Evolutionary conservation across 1,139 yeast species (phyloP).

Genomic region (Lipomyces yarrowii): DNA sequence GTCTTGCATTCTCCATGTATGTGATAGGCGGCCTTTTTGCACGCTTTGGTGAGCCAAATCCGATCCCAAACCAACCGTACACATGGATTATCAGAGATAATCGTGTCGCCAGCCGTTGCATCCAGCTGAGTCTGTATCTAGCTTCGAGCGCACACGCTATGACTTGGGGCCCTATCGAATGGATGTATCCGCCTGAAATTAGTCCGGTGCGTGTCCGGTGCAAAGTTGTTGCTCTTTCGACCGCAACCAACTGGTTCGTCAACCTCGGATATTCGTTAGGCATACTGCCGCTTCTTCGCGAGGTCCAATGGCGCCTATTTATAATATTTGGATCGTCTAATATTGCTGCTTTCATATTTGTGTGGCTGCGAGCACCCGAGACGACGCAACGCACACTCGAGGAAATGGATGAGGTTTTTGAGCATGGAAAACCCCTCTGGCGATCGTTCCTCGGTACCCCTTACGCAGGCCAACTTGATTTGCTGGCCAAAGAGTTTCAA

Average conservation of each 20-base stretch:
- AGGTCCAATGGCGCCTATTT: constrained; percentile 15
- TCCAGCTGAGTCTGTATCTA: constrained; percentile 7
- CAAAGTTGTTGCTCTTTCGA: constrained; percentile 85
- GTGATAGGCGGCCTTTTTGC: constrained; percentile 51
- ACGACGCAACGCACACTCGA: constrained; percentile 63
- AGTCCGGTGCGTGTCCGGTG: constrained; percentile 82
- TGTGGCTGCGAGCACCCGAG: constrained; percentile 58
- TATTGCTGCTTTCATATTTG: constrained; percentile 36
- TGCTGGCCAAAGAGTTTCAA: constrained; percentile 24
- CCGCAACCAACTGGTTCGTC: constrained; percentile 79
- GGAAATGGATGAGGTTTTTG: constrained; percentile 52
- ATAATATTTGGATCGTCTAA: constrained; percentile 28
- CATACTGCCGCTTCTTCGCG: constrained; percentile 11
- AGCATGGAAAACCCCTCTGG: constrained; percentile 49
- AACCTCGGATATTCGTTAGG: neutral
- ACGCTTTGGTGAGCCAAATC: constrained; percentile 49
- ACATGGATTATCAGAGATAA: constrained; percentile 14
- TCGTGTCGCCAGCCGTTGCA: constrained; percentile 1
- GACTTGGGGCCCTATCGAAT: constrained; percentile 92
- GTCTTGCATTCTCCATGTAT: constrained; percentile 55
- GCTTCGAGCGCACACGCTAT: constrained; percentile 6
- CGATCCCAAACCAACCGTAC: constrained; percentile 9
- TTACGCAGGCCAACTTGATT: constrained; percentile 9
- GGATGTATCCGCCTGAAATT: constrained; percentile 87
- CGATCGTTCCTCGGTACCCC: constrained; percentile 17